These are phyloP conservation scores for Epichloe sp. DNA, from an alignment of 2,329 filamentous ascomycete species.

Conservation along the genomic window DNA sequence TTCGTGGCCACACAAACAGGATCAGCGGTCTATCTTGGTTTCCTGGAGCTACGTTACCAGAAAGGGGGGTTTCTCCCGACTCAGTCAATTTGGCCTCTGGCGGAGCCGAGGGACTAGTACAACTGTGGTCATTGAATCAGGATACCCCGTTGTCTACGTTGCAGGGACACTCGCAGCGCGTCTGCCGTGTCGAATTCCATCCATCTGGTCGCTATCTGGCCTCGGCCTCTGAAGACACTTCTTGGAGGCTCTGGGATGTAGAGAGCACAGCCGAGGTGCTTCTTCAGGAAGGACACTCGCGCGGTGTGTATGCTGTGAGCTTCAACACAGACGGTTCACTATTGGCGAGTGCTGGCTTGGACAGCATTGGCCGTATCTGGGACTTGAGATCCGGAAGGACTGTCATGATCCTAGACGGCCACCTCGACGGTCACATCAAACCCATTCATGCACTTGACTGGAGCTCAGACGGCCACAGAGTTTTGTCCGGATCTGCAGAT, in stretches of 20 bases:
- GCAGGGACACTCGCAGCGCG: constrained; percentile 70
- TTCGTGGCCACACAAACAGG: constrained; percentile 78
- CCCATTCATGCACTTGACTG: constrained; percentile 91
- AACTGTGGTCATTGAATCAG: constrained; percentile 80
- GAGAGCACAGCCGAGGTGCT: constrained; percentile 72
- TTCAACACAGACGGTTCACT: constrained; percentile 90
- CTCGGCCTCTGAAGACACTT: constrained; percentile 89
- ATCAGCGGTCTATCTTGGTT: constrained; percentile 87
- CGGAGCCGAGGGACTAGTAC: constrained; percentile 74
- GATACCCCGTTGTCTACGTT: constrained; percentile 77
- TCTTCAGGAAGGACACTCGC: constrained; percentile 86
- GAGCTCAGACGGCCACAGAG: constrained; percentile 80
- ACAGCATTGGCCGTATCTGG: constrained; percentile 93
- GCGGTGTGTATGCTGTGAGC: constrained; percentile 79
- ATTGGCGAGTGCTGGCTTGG: constrained; percentile 79
- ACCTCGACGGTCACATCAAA: constrained; percentile 68
- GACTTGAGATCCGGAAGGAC: constrained; percentile 85
- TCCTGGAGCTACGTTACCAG: constrained; percentile 64
- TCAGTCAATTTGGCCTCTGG: constrained; percentile 80
- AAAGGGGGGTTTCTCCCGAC: constrained; percentile 55
- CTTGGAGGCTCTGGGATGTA: constrained; percentile 94
- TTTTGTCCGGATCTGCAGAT: constrained; percentile 84
- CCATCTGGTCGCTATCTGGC: constrained; percentile 82
- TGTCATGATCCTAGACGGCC: constrained; percentile 88
- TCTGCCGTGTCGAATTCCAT: constrained; percentile 89